phyloP scores from a whole-genome alignment of 176 grass and related monocot species.

The Pontederia crassipes region DNA sequence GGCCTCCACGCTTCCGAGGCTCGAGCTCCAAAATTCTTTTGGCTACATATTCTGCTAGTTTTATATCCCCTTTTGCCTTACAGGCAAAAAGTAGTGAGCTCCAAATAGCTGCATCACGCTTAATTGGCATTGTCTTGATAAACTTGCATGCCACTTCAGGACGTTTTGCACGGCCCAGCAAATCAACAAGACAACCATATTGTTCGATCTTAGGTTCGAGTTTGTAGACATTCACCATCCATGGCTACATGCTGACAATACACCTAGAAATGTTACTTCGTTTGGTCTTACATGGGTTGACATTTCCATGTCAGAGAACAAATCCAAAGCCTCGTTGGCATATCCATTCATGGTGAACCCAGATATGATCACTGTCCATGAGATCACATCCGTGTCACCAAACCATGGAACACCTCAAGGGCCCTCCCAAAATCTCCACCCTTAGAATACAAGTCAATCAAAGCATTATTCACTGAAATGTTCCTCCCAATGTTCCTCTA shows the following conservation, averaged over 20 bases:
- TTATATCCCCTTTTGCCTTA: conserved; percentile 38
- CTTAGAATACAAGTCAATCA: conserved; percentile 94
- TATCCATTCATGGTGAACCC: conserved; percentile 72
- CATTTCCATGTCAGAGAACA: conserved; percentile 81
- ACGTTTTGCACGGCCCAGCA: conserved; percentile 73
- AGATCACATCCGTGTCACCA: conserved; percentile 54
- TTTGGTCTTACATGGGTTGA: conserved; percentile 47
- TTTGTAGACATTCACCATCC: conserved; percentile 57
- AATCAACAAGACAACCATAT: conserved; percentile 84
- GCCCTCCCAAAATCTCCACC: conserved; percentile 74
- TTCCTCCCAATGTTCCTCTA: conserved; percentile 31
- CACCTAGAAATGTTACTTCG: conserved; percentile 75
- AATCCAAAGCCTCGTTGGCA: conserved; percentile 56
- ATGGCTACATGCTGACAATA: conserved; percentile 83
- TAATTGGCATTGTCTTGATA: conserved; percentile 64
- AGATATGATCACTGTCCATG: conserved; percentile 86
- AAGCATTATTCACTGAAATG: conserved; percentile 57
- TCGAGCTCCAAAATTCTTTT: conserved; percentile 59
- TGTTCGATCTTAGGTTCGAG: conserved; percentile 61
- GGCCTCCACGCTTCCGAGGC: conserved; percentile 32
- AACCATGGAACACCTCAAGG: conserved; percentile 49
- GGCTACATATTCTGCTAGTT: conserved; percentile 55
- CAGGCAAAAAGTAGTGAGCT: conserved; percentile 78
- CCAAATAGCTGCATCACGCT: conserved; percentile 67
- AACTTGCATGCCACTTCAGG: conserved; percentile 46